These are phyloP conservation scores for Penicillium sp. DNA, from an alignment of 2,329 filamentous ascomycete genomes.

Conservation along the genomic window DNA sequence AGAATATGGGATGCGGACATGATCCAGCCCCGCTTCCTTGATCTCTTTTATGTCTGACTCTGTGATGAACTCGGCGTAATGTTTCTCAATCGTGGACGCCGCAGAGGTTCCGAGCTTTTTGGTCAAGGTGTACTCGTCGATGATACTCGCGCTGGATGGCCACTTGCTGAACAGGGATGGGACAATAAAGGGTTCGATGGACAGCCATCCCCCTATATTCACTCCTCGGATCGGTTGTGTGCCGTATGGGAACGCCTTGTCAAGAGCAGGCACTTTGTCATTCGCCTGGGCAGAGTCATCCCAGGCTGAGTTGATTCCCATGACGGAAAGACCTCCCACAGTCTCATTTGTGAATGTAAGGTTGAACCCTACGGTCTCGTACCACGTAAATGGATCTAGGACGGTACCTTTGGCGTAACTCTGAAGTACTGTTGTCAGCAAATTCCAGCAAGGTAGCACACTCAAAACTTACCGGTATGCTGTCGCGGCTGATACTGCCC, in stretches of 20 bases:
- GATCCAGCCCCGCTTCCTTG: slow-evolving; percentile 82
- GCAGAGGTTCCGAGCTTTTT: slow-evolving; percentile 66
- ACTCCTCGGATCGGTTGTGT: slow-evolving; percentile 81
- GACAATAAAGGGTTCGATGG: slow-evolving; percentile 91
- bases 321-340: slow-evolving; percentile 83
- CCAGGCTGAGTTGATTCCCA: slow-evolving; percentile 83
- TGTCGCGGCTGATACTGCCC: slow-evolving; percentile 53
- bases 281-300: slow-evolving; percentile 81
- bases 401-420: slow-evolving; percentile 69
- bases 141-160: slow-evolving; percentile 59
- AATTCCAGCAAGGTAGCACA: not conserved
- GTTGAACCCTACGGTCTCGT: slow-evolving; percentile 87
- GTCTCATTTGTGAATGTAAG: slow-evolving; percentile 84
- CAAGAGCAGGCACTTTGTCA: slow-evolving; percentile 72
- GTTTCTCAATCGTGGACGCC: slow-evolving; percentile 74
- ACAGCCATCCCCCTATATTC: slow-evolving; percentile 91
- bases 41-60: slow-evolving; percentile 84
- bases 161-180: slow-evolving; percentile 82
- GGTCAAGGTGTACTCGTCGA: slow-evolving; percentile 86
- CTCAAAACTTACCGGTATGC: slow-evolving; percentile 55
- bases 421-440: slow-evolving; percentile 21
- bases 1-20: slow-evolving; percentile 91
- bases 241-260: slow-evolving; percentile 75
- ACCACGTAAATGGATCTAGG: slow-evolving; percentile 89
- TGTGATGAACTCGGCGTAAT: slow-evolving; percentile 86